Base-by-base conservation (phyloP, 2,329 filamentous ascomycete species). In the Pyrenophora tritici-repentis region DNA sequence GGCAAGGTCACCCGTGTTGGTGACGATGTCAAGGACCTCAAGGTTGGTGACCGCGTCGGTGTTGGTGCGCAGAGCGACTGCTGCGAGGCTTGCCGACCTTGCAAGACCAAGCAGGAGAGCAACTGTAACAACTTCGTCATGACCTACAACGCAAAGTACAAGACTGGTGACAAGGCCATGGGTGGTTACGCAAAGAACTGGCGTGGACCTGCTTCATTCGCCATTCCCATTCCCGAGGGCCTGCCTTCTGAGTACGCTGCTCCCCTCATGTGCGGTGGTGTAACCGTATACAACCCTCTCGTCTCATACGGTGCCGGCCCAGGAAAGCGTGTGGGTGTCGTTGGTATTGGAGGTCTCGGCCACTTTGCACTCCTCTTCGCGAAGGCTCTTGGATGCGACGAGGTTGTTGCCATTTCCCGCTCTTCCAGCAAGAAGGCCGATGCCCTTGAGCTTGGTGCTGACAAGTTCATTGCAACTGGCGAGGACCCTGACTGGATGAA, bases 241-340 rank as follows among this genome's bases (percentile, higher is more conserved):
- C 81, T 94, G 34, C 68, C 76, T 50, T 77, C 71, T 33, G 74
- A 73, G 42, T 74, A 85, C 43, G 89, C 86, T 1, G 90, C 89
- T 1, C 89, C 88, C 4, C 90, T 92, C 86, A 81, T 94, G 63
- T 95, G 90, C 73, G 90, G 89, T 31, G 90, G 91, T 58, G 80
- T 94, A 54, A 94, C 90, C 1, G 84, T 86, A 35, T 95, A 87
- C 78, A 87, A 83, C 56, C 90, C 91, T 1, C 80, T 95, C 6
- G 84, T 88, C 43, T 82, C 89, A 20, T 86, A 91, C 63, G 88
- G 88, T n/a, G 82, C 83, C 45, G 88, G 88, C 0, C 88, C 88
- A 1, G 90, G 90, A 53, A 90, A 89, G 78, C 89, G 89, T 73
- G 85, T 91, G 13, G 88, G 82, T 42, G 83, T 91, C 47, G 83